Evolutionary conservation across 2,329 filamentous ascomycete genomes (phyloP).

Genomic region (Camillea tinctor): DNA sequence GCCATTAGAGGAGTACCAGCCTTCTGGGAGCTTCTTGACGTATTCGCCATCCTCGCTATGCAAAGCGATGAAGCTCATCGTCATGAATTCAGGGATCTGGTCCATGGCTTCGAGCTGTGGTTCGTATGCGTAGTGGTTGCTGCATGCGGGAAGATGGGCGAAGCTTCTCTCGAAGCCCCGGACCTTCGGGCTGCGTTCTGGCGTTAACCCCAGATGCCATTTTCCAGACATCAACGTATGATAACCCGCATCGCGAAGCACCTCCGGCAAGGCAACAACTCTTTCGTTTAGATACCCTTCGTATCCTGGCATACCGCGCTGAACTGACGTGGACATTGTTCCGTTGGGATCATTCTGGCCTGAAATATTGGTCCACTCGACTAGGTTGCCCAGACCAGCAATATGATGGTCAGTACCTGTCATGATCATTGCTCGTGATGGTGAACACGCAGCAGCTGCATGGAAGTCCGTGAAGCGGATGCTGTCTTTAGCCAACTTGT

Average conservation of each 20-base stretch:
- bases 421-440: slow-evolving; percentile 65
- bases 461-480: slow-evolving; percentile 65
- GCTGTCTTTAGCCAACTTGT: slow-evolving; percentile 49
- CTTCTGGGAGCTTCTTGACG: slow-evolving; percentile 44
- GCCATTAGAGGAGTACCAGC: slow-evolving; percentile 53
- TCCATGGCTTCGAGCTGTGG: slow-evolving; percentile 40
- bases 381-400: slow-evolving; percentile 56
- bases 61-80: slow-evolving; percentile 39
- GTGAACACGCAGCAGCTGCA: slow-evolving; percentile 63
- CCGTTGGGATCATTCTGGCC: slow-evolving; percentile 33
- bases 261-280: slow-evolving; percentile 57
- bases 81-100: slow-evolving; percentile 39
- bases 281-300: slow-evolving; percentile 63
- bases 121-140: slow-evolving; percentile 54
- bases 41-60: slow-evolving; percentile 39
- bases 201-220: slow-evolving; percentile 61
- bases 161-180: slow-evolving; percentile 60
- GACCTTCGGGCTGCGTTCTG: slow-evolving; percentile 53
- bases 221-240: slow-evolving; percentile 61
- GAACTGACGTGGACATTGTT: slow-evolving; percentile 36
- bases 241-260: slow-evolving; percentile 58
- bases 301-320: slow-evolving; percentile 59
- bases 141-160: slow-evolving; percentile 59
- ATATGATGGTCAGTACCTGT: slow-evolving; percentile 63
- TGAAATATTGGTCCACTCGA: slow-evolving; percentile 47